These are phyloP conservation scores for Plasmodium chabaudi DNA, from an alignment of 169 alveolate species.

Conservation along the genomic window DNA sequence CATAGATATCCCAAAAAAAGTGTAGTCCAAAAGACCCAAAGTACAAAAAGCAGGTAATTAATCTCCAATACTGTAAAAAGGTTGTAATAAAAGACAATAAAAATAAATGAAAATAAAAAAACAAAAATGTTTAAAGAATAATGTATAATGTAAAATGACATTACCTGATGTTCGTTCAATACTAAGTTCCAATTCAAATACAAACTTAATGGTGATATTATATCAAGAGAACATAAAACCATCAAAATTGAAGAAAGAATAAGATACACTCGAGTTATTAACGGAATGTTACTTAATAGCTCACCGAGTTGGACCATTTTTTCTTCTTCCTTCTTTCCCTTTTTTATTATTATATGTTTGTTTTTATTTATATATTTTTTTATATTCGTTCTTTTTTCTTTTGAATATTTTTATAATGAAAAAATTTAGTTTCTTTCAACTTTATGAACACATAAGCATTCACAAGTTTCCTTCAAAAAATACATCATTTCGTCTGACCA, in stretches of 20 bases:
- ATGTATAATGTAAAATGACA: neutral
- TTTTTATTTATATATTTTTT: neutral
- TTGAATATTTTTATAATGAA: constrained; percentile 18
- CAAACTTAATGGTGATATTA: constrained; percentile 87
- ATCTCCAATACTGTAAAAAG: constrained; percentile 89
- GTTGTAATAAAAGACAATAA: neutral
- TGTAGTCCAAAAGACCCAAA: constrained; percentile 92
- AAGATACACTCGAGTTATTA: constrained; percentile 87
- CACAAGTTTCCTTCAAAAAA: neutral
- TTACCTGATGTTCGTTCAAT: constrained; percentile 79
- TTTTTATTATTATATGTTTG: neutral
- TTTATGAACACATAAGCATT: neutral
- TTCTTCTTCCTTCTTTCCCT: neutral
- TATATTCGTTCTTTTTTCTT: neutral
- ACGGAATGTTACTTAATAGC: constrained; percentile 78
- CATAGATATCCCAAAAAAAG: constrained; percentile 94
- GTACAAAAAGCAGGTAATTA: constrained; percentile 92
- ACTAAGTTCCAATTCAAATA: constrained; percentile 90
- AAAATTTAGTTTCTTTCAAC: neutral
- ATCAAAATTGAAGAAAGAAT: constrained; percentile 85
- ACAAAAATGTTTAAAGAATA: neutral
- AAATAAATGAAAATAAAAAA: constrained; percentile 1
- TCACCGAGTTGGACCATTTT: constrained; percentile 72
- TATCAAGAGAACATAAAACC: constrained; percentile 88
- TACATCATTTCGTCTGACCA: neutral